Evolutionary conservation across 176 grass and related monocot genomes (phyloP).

Genomic region (Triticum urartu): DNA sequence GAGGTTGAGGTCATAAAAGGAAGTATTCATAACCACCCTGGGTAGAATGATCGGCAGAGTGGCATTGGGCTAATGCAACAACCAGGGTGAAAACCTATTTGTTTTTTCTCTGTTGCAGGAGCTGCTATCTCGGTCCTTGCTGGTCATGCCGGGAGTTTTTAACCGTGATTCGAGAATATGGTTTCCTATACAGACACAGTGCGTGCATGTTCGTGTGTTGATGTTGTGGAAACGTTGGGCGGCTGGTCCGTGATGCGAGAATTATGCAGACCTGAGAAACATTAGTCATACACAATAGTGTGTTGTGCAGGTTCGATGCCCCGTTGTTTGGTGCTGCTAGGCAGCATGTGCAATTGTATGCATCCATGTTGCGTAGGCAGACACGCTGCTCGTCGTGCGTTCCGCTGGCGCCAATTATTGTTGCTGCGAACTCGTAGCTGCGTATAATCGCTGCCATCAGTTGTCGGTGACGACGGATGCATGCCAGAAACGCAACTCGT

Average conservation of each 20-base stretch:
- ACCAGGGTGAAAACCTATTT: background rate
- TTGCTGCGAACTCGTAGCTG: background rate
- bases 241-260: background rate
- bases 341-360: too few species aligned
- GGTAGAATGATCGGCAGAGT: background rate
- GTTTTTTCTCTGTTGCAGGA: background rate
- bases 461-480: background rate
- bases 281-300: too few species aligned
- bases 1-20: constrained; percentile 34
- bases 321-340: too few species aligned
- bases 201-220: background rate
- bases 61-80: background rate
- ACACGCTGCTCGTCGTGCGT: background rate
- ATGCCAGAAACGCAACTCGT: background rate
- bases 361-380: too few species aligned
- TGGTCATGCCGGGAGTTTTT: background rate
- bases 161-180: constrained; percentile 6
- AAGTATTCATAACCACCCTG: background rate
- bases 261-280: background rate
- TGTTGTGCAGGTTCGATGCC: background rate
- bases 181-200: too few species aligned
- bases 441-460: background rate
- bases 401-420: background rate
- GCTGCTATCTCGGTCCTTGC: background rate
- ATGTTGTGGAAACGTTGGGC: background rate